These are phyloP conservation scores for Cymbopogon flexuosus DNA, from an alignment of 202 grass and related monocot genomes.

Conservation along the genomic window DNA sequence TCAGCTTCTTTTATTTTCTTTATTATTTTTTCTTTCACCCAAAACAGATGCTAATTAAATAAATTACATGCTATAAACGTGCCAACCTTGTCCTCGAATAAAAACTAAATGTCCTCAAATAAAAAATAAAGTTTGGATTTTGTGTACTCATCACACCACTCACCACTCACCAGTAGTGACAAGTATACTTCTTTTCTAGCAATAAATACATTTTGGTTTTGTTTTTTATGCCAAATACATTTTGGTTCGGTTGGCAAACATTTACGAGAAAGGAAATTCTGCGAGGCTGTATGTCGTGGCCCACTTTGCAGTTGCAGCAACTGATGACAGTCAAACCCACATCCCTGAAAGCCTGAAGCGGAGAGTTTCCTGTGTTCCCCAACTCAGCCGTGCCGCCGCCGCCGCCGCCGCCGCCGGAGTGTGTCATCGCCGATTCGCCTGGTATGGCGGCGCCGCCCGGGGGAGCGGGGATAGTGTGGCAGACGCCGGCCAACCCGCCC, in stretches of 20 bases:
- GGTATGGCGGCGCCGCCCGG: constrained; percentile 26
- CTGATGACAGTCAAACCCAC: background rate
- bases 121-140: background rate
- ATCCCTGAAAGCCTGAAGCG: no score
- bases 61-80: no score
- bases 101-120: no score
- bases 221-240: no score
- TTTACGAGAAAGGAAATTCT: background rate
- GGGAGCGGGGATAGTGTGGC: constrained; percentile 70
- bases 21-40: no score
- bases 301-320: background rate
- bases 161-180: no score
- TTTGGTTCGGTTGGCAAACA: background rate
- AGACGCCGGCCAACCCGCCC: constrained; percentile 76
- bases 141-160: background rate
- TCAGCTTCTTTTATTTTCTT: no score
- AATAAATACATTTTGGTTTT: no score
- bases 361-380: no score
- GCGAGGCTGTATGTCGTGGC: background rate
- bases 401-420: background rate
- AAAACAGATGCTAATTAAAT: no score
- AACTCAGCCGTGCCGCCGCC: background rate
- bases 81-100: no score
- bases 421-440: background rate
- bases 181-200: no score